Base-by-base conservation (phyloP, 805 yeast species). In the Kregervanrija pseudodelftensis region DNA sequence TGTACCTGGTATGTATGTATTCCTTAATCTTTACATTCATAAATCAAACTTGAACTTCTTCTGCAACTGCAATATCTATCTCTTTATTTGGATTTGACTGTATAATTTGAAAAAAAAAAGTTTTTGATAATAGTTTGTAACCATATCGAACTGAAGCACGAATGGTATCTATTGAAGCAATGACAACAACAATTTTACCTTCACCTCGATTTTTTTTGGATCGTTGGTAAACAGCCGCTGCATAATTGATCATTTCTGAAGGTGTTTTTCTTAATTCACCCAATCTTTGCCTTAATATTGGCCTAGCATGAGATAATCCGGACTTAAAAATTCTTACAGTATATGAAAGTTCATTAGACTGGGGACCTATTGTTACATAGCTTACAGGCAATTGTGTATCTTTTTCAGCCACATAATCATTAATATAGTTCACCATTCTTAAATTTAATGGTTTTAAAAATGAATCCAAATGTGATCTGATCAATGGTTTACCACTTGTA, bases 401-500 rank as follows among this genome's bases (percentile, higher is more conserved):
- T 15, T 64, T 65, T n/a, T 64, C 65, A 14, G 85, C 83, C 33
- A 76, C 66, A 50, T 49, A 45, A 28, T 30, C 38, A 35, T 66
- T 60, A 30, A 77, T 69, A 17, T 68, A 53, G 2, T 67, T 59
- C 49, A 73, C 80, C 42, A 84, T 60, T 32, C 69, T 64, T 33
- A 70, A 63, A 64, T 84, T 87, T 38, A 82, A 38, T 30, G 93
- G 90, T 33, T 67, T 69, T 39, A 84, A 66, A 11, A 81, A 33
- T 4, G 85, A 82, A 60, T 82, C 88, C 16, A 81, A 55, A 17
- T 75, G 72, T n/a, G 82, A 69, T 51, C 87, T 70, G 34, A 84
- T 51, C 41, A 80, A 58, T 36, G 85, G 83, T 55, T 77, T 78
- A 17, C 87, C 87, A 30, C 77, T 40, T 7, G 43, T 12, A 9